Conservation (phyloP, 140 eudicot species). For the Erigeron philadelphicus region DNA sequence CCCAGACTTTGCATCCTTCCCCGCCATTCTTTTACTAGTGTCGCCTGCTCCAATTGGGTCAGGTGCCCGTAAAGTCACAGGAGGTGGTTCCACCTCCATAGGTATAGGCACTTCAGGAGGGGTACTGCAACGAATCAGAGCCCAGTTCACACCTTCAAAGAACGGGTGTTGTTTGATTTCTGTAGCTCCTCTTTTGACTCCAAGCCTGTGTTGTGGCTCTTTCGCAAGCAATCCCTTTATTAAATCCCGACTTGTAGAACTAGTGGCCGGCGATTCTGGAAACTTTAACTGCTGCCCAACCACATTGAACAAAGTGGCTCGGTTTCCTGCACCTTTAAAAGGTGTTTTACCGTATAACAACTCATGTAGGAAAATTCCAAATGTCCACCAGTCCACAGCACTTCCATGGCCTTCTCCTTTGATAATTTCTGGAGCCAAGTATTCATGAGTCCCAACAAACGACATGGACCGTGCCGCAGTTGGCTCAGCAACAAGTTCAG, state of each 20-base stretch:
- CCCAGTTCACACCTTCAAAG: constrained; percentile 92
- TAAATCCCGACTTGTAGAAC: constrained; percentile 65
- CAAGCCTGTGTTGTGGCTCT: constrained; percentile 74
- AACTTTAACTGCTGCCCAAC: constrained; percentile 76
- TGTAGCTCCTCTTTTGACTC: constrained; percentile 80
- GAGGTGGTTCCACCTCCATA: constrained; percentile 48
- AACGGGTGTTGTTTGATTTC: constrained; percentile 90
- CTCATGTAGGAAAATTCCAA: constrained; percentile 79
- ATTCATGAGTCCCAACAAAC: constrained; percentile 84
- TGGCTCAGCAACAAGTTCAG: constrained; percentile 79
- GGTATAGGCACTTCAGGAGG: constrained; percentile 82
- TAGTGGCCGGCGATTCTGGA: constrained; percentile 67
- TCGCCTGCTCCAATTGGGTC: constrained; percentile 39
- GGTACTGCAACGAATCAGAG: constrained; percentile 75
- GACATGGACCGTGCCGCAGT: constrained; percentile 89
- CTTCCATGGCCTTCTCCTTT: constrained; percentile 93
- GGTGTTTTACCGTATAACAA: constrained; percentile 78
- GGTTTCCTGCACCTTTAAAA: constrained; percentile 80
- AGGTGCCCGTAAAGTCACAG: constrained; percentile 36
- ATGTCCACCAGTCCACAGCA: constrained; percentile 96
- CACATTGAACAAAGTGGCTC: constrained; percentile 80
- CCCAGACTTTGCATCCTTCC: constrained; percentile 54
- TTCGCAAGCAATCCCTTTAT: constrained; percentile 67
- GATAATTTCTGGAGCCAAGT: constrained; percentile 78
- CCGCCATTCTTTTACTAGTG: constrained; percentile 44